These are phyloP conservation scores for Cyberlindnera xishuangbannaensis DNA, from an alignment of 805 yeast genomes.

Conservation along the genomic window DNA sequence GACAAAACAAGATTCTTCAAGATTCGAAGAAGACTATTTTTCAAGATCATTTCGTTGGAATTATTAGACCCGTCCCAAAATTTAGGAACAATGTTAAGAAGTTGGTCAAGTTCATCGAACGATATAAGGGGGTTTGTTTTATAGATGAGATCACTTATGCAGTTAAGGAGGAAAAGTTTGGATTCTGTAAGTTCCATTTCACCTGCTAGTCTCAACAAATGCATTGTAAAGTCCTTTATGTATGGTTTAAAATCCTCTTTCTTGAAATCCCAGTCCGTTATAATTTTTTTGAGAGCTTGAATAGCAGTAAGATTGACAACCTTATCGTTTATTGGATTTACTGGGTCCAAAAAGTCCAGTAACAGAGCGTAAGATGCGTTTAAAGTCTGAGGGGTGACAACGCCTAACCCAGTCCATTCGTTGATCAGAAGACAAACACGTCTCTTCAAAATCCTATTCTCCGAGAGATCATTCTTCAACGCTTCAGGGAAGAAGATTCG, in stretches of 20 bases:
- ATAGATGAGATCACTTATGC: constrained; percentile 56
- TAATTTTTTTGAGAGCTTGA: constrained; percentile 57
- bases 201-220: constrained; percentile 45
- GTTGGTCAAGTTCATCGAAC: constrained; percentile 41
- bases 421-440: constrained; percentile 70
- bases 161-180: constrained; percentile 65
- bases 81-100: constrained; percentile 57
- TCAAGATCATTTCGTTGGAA: constrained; percentile 39
- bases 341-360: constrained; percentile 38
- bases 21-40: constrained; percentile 48
- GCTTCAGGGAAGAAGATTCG: constrained; percentile 64
- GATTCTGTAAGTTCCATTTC: constrained; percentile 62
- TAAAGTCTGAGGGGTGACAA: constrained; percentile 50
- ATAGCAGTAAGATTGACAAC: constrained; percentile 79
- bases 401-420: constrained; percentile 74
- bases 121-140: constrained; percentile 61
- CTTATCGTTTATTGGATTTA: constrained; percentile 51
- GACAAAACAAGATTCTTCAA: constrained; percentile 52
- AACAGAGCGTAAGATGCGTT: constrained; percentile 55
- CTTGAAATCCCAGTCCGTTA: constrained; percentile 86
- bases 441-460: constrained; percentile 62
- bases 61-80: constrained; percentile 63
- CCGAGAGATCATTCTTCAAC: constrained; percentile 35
- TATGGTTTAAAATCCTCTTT: constrained; percentile 63
- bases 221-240: constrained; percentile 43